These are phyloP conservation scores for Podaxis rugospora DNA, from an alignment of 768 basidiomycete species.

Conservation along the genomic window DNA sequence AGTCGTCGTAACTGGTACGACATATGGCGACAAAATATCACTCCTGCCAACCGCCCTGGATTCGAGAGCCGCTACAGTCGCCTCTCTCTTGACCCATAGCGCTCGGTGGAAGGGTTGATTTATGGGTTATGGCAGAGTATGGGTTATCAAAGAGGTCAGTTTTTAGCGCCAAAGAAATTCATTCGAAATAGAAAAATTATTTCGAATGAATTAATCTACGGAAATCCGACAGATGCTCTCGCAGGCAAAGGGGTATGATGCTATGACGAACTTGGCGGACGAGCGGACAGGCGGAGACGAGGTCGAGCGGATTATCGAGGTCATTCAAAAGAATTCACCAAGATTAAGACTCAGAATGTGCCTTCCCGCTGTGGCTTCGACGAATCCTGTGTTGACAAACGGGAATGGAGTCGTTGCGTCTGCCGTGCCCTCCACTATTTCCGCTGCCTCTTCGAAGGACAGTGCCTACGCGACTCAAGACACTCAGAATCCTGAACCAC, in stretches of 20 bases:
- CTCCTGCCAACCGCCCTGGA: too few species aligned
- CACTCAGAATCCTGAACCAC: constrained; percentile 58
- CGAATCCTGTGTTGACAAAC: constrained; percentile 19
- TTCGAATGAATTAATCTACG: constrained; percentile 29
- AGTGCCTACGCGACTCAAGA: constrained; percentile 32
- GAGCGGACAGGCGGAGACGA: constrained; percentile 62
- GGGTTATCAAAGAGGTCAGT: too few species aligned
- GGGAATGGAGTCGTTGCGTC: constrained; percentile 10
- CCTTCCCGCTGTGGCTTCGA: constrained; percentile 18
- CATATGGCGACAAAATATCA: too few species aligned
- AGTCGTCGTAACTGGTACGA: too few species aligned
- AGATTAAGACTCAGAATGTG: constrained; percentile 29
- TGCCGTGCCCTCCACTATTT: background rate
- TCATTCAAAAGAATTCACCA: constrained; percentile 45
- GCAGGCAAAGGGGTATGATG: constrained; percentile 59
- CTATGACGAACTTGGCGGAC: constrained; percentile 46
- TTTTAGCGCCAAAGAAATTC: too few species aligned
- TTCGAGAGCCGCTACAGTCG: too few species aligned
- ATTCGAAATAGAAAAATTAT: too few species aligned
- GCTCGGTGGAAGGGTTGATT: too few species aligned
- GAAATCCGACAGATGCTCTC: constrained; percentile 48
- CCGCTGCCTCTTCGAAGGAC: background rate
- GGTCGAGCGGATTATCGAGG: constrained; percentile 46
- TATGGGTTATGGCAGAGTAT: too few species aligned
- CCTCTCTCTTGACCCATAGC: too few species aligned